Conservation (phyloP, 2,329 filamentous ascomycete genomes). For the Talaromyces sp. region DNA sequence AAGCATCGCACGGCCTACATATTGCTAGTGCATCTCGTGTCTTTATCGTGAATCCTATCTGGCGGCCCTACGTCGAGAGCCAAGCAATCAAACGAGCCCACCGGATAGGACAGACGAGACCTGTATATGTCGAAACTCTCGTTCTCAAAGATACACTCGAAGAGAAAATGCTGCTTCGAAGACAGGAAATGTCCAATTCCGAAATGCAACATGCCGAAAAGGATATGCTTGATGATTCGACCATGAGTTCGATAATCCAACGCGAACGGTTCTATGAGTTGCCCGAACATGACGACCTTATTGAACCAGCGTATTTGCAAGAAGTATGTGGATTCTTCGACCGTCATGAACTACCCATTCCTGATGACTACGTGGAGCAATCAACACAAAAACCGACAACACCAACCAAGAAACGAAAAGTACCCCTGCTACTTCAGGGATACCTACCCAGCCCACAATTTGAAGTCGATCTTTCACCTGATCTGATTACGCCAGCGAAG, state of each 20-base stretch:
- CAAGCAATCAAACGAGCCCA: constrained; percentile 90
- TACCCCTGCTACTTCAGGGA: neutral
- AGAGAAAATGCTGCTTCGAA: constrained; percentile 73
- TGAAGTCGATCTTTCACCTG: constrained; percentile 17
- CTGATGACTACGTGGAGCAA: constrained; percentile 27
- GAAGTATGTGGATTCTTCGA: constrained; percentile 37
- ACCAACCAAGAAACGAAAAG: constrained; percentile 15
- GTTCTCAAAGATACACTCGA: constrained; percentile 78
- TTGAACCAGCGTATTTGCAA: constrained; percentile 28
- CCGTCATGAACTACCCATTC: constrained; percentile 36
- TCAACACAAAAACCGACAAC: neutral
- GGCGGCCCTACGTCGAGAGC: constrained; percentile 77
- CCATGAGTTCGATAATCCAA: constrained; percentile 59
- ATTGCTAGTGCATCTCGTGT: constrained; percentile 78
- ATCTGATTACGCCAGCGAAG: constrained; percentile 19
- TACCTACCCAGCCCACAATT: constrained; percentile 7
- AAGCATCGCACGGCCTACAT: constrained; percentile 84
- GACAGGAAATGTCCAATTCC: constrained; percentile 68
- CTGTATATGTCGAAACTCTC: constrained; percentile 81
- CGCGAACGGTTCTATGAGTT: constrained; percentile 51
- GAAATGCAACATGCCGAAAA: constrained; percentile 56
- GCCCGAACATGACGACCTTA: constrained; percentile 28
- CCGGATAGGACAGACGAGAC: constrained; percentile 75
- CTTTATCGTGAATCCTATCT: constrained; percentile 84
- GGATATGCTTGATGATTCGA: constrained; percentile 56